Percentiles rank a stretch among this genome's conserved stretches.
Evolutionary conservation across 805 yeast species (phyloP).

Genomic region (Teunomyces cretensis): DNA sequence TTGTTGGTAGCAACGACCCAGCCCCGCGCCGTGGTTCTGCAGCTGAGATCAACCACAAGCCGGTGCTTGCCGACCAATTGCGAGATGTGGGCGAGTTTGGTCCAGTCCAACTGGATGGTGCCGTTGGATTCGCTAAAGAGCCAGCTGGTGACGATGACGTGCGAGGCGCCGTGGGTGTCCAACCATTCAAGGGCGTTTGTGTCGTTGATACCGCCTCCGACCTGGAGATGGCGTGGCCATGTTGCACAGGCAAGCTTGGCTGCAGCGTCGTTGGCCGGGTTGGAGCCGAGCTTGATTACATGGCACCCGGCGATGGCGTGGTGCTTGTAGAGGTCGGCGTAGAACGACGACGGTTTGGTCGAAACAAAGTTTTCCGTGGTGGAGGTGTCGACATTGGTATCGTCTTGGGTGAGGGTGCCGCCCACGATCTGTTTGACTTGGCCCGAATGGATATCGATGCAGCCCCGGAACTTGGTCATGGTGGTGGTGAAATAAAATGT

Average conservation of each 20-base stretch:
- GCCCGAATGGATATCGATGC: constrained; percentile 94
- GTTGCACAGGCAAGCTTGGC: constrained; percentile 72
- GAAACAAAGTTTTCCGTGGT: constrained; percentile 70
- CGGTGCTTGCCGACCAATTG: constrained; percentile 58
- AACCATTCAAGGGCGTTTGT: constrained; percentile 80
- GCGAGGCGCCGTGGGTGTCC: constrained; percentile 66
- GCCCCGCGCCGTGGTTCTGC: constrained; percentile 47
- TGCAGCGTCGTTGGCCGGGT: constrained; percentile 73
- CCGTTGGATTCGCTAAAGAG: constrained; percentile 62
- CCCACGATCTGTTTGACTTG: constrained; percentile 97
- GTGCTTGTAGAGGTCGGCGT: constrained; percentile 65
- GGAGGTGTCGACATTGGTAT: constrained; percentile 29
- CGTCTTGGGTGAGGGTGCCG: constrained; percentile 70
- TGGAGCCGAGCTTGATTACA: constrained; percentile 85
- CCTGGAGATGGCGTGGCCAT: constrained; percentile 76
- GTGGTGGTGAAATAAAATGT: no score
- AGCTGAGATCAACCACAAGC: constrained; percentile 88
- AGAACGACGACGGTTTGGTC: constrained; percentile 67
- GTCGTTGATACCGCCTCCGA: constrained; percentile 89
- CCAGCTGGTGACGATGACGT: constrained; percentile 92
- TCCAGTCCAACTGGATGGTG: constrained; percentile 37
- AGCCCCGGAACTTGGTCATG: constrained; percentile 90
- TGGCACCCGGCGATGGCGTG: constrained; percentile 74
- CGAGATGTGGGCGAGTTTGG: constrained; percentile 52
- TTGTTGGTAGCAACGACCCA: constrained; percentile 99